Evolutionary conservation across 148 eudicot genomes (phyloP), one percentile per base, ranked within the genome.

Genomic region (Vaccinium corymbosum): DNA sequence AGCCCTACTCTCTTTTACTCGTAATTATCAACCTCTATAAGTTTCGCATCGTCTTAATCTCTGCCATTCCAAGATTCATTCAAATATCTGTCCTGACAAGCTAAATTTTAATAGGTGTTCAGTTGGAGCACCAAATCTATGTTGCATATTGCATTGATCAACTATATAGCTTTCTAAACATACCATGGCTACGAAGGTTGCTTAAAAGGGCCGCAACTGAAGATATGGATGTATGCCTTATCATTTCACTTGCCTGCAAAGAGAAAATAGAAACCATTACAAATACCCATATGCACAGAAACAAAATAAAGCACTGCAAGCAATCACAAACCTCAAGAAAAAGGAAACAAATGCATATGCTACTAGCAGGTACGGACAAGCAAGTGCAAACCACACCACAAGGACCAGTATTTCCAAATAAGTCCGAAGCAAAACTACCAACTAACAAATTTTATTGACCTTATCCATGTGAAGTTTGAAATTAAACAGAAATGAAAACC

Each of bases 171-270:
- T 27, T 68, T 29, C 7, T 42, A 70, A 20, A 81, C 85, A 80
- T 90, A 93, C 98, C 93, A 78, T 91, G 92, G 91, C 94, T 90
- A 48, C 95, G 95, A 78, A 95, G 91, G 82, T 89, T 88, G 88
- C 91, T 92, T 52, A 94, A 88, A 74, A 95, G 88, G 27, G 89
- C 70, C 32, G 95, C 93, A 88, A 87, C 91, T 83, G 95, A 90
- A 76, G 92, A 84, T 57, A 89, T 38, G 7, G 91, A 80, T 77
- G 92, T 83, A 83, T 95, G 90, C 83, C 98, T 91, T 59, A 89
- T 83, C 92, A 95, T 88, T 86, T 92, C 97, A 64, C 89, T 88
- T 74, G 90, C 94, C 98, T 95, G 92, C 77, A 84, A 84, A 82
- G 32, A 81, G 35, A 52, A 1, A 82, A 51, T 48, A 51, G 19